These are phyloP conservation scores for Emericellopsis terricola DNA, from an alignment of 495 filamentous ascomycete species.

Conservation along the genomic window DNA sequence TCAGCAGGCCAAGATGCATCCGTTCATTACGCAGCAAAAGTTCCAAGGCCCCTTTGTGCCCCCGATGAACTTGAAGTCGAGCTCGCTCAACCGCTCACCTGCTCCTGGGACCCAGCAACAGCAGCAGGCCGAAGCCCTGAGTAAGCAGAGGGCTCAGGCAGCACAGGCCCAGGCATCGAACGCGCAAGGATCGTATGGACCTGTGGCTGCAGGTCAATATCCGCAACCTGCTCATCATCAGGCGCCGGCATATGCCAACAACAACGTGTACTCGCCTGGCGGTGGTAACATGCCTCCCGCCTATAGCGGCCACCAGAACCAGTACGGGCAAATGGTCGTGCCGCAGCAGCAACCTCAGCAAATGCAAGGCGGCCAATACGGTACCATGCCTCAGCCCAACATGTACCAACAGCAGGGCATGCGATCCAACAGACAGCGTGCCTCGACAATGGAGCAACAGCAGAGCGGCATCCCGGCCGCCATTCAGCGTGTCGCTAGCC, in stretches of 20 bases:
- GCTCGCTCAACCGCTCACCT: conserved; percentile 64
- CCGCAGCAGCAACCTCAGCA: conserved; percentile 46
- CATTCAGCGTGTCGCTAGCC: conserved; percentile 91
- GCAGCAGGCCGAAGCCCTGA: conserved; percentile 78
- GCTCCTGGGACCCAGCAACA: conserved; percentile 96
- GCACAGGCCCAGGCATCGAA: conserved; percentile 39
- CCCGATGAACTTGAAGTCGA: conserved; percentile 89
- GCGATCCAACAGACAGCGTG: conserved; percentile 69
- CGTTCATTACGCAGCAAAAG: conserved; percentile 98
- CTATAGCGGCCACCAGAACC: conserved; percentile 54
- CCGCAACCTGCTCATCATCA: conserved; percentile 22
- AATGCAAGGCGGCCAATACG: conserved; percentile 52
- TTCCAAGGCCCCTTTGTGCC: conserved; percentile 90
- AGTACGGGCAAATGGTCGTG: conserved; percentile 54
- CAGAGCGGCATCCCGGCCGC: conserved; percentile 79
- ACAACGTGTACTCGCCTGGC: conserved; percentile 52
- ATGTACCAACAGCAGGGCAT: conserved; percentile 78
- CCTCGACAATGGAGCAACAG: conserved; percentile 89
- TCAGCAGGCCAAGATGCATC: conserved; percentile 91
- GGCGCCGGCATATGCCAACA: conserved; percentile 46
- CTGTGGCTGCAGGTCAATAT: conserved; percentile 19
- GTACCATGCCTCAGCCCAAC: conserved; percentile 34
- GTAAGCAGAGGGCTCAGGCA: conserved; percentile 66
- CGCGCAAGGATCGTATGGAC: conserved; percentile 13
- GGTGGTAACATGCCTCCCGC: conserved; percentile 44